Percentiles rank a stretch among this genome's conserved stretches.
Evolutionary conservation across 2,329 filamentous ascomycete species (phyloP).

Genomic region (Ascochyta pisi): DNA sequence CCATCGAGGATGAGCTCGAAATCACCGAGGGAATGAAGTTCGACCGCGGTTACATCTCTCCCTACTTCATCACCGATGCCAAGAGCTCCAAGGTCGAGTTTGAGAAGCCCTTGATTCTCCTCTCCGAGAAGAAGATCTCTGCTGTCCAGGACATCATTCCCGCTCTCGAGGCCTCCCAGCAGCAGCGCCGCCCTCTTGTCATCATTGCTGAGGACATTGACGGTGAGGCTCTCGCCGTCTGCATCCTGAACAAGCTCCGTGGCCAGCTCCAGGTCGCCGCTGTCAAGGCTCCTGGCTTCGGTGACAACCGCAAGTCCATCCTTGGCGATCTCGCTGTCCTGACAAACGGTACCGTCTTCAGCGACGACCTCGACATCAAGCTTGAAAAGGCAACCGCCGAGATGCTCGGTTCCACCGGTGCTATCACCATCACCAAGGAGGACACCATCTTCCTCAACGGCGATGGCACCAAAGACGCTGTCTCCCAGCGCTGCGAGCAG

Average conservation of each 20-base stretch:
- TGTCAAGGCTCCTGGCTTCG: constrained; percentile 98
- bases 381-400: constrained; percentile 97
- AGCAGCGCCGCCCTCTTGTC: constrained; percentile 91
- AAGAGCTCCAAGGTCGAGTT: constrained; percentile 99
- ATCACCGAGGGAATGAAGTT: constrained; percentile 99
- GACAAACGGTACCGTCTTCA: constrained; percentile 97
- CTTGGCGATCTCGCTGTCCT: constrained; percentile 95
- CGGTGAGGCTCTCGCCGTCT: constrained; percentile 96
- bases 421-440: constrained; percentile 99
- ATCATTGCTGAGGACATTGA: constrained; percentile 99
- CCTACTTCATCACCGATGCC: constrained; percentile 99
- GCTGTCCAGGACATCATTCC: constrained; percentile 99
- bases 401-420: constrained; percentile 95
- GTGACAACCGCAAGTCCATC: constrained; percentile 99
- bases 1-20: constrained; percentile 95
- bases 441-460: constrained; percentile 99
- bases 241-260: constrained; percentile 99
- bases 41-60: constrained; percentile 97
- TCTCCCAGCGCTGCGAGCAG: constrained; percentile 96
- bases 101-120: constrained; percentile 97
- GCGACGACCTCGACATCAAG: constrained; percentile 97
- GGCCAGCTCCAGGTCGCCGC: constrained; percentile 98
- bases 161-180: constrained; percentile 94
- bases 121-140: constrained; percentile 99
- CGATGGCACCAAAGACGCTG: constrained; percentile 91